Base-by-base conservation (phyloP, 352 stramenopile genomes). In the Pythium dissotocum region DNA sequence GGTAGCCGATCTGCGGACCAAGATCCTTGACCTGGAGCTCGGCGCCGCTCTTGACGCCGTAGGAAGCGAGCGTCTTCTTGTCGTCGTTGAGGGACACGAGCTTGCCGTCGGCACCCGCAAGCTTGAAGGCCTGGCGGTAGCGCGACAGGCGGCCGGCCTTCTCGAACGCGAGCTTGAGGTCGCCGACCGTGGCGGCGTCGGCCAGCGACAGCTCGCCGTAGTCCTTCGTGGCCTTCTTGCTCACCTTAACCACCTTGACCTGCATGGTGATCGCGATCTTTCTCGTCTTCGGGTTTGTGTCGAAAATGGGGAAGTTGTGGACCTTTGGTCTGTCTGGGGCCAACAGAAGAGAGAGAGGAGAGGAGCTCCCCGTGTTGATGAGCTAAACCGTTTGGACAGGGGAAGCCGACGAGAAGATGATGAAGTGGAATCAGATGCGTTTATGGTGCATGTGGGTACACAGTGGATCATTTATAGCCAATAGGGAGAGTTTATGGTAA, bases 1-100 rank as follows among this genome's bases (percentile, higher is more conserved):
- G 83, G 75, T 96, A 96, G 38, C 88, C 89, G 67, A 97, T 96
- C 66, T 97, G 89, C 35, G 86, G 85, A 0, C 89, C 89, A 2
- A 96, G 64, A 72, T 97, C 86, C 67, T 90, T 89, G 72, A 95
- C 87, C 44, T 87, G 71, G 18, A 93, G 72, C 65, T 80, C 77
- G 40, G 74, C 63, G 42, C 66, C 71, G 58, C 77, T 69, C 67
- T 81, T 82, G 58, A 91, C 73, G 67, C 83, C 83, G 60, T 87
- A 87, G 38, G 77, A 68, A 44, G 73, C 71, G 30, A 93, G 71
- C 63, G 79, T 69, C 71, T 89, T 83, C 18, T 21, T 67, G 65
- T 93, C 85, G 51, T 90, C 85, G 35, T 65, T 65, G n/a, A 93
- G 75, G 40, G 82, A 69, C 61, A 83, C 66, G 58, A 83, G 69